These are phyloP conservation scores for Sarocladium kiliense DNA, from an alignment of 2,329 filamentous ascomycete genomes.

Conservation along the genomic window DNA sequence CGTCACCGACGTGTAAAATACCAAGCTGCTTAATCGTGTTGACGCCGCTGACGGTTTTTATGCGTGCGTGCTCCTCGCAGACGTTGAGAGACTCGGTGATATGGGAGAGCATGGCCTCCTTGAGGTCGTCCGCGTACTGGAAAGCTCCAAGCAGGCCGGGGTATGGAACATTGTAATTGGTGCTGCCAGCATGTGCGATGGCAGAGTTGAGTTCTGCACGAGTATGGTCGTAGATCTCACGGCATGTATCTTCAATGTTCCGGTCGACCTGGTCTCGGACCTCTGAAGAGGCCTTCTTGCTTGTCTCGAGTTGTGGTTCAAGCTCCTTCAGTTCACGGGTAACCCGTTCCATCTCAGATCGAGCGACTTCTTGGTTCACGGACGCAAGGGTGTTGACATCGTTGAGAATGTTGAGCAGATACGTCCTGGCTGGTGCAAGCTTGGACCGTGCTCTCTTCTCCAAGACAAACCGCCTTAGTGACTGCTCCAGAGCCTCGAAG, in stretches of 20 bases:
- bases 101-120: constrained; percentile 83
- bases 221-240: constrained; percentile 80
- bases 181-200: constrained; percentile 71
- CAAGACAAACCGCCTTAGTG: constrained; percentile 84
- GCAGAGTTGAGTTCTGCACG: constrained; percentile 68
- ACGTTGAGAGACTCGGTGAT: constrained; percentile 72
- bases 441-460: constrained; percentile 96
- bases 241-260: constrained; percentile 79
- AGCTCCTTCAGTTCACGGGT: constrained; percentile 74
- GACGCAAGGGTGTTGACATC: constrained; percentile 78
- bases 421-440: constrained; percentile 90
- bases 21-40: constrained; percentile 85
- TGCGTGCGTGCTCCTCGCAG: constrained; percentile 83
- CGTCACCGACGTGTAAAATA: constrained; percentile 79
- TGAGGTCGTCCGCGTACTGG: constrained; percentile 88
- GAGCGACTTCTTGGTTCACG: constrained; percentile 83
- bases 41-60: constrained; percentile 73
- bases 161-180: constrained; percentile 77
- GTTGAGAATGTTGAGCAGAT: constrained; percentile 86
- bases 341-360: constrained; percentile 79
- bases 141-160: constrained; percentile 81
- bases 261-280: constrained; percentile 76
- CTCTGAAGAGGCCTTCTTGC: constrained; percentile 72
- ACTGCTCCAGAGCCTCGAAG: constrained; percentile 85
- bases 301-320: constrained; percentile 79